Conservation (phyloP, 2,329 filamentous ascomycete genomes). For the Colletotrichum sansevieriae region DNA sequence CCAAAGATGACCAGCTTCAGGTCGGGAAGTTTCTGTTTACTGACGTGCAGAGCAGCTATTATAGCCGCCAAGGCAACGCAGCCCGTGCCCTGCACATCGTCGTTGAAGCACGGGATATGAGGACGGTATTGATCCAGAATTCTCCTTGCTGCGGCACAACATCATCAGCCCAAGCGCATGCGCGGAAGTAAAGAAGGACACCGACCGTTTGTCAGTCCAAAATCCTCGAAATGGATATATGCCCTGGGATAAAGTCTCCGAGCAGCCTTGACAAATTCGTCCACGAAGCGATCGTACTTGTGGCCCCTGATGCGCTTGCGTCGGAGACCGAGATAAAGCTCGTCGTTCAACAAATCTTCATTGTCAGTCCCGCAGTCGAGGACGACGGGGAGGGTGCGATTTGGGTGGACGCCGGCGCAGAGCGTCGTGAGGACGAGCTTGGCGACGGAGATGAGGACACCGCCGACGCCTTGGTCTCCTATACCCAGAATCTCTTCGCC, state of each 20-base stretch:
- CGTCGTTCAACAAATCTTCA: conserved; percentile 77
- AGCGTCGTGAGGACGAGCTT: conserved; percentile 87
- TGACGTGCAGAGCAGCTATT: conserved; percentile 80
- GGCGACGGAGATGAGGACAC: conserved; percentile 85
- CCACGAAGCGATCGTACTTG: conserved; percentile 82
- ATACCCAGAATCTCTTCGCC: conserved; percentile 85
- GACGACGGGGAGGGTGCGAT: conserved; percentile 82
- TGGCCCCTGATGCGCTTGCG: conserved; percentile 76
- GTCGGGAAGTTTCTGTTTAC: conserved; percentile 74
- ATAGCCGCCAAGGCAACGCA: conserved; percentile 89
- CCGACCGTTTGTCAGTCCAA: conserved; percentile 79
- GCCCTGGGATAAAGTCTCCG: conserved; percentile 80
- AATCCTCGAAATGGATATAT: conserved; percentile 92
- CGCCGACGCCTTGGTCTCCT: conserved; percentile 89
- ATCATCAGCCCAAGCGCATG: background rate
- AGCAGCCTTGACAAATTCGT: conserved; percentile 77
- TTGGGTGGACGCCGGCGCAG: conserved; percentile 88
- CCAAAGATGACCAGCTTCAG: conserved; percentile 83
- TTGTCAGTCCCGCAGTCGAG: conserved; percentile 91
- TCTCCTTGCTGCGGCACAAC: conserved; percentile 66
- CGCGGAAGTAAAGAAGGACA: background rate
- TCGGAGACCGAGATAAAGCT: conserved; percentile 82
- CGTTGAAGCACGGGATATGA: conserved; percentile 87
- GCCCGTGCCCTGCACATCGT: conserved; percentile 90
- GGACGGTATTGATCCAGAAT: conserved; percentile 82